Percentiles rank a stretch among this genome's conserved stretches.
phyloP scores from a whole-genome alignment of 805 yeast genomes.

The Teunomyces lycoperdinae region DNA sequence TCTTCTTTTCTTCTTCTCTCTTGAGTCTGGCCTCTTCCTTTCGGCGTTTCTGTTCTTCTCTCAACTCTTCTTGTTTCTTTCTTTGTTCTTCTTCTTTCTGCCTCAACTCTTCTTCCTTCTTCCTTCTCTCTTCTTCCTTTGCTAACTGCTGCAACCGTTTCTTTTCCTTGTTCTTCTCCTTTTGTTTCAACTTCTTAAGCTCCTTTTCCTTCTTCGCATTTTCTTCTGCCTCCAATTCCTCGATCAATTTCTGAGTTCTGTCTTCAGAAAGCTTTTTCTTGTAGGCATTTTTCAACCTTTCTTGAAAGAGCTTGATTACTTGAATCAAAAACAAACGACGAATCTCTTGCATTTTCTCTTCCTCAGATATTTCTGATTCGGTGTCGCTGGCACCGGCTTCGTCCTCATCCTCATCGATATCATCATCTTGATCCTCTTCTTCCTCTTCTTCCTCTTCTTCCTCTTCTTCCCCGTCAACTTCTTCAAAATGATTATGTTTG shows the following conservation, averaged over 20 bases:
- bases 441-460: conserved; percentile 7
- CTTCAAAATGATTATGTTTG: conserved; percentile 41
- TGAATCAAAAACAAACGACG: conserved; percentile 77
- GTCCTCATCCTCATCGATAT: conserved; percentile 36
- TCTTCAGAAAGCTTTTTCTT: conserved; percentile 81
- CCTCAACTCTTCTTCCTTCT: conserved; percentile 52
- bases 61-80: conserved; percentile 31
- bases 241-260: conserved; percentile 56
- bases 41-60: conserved; percentile 36
- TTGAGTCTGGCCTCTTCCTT: conserved; percentile 38
- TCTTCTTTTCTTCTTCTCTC: conserved; percentile 50
- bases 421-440: conserved; percentile 7
- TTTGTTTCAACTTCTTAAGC: conserved; percentile 60
- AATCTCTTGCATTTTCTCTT: conserved; percentile 70
- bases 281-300: conserved; percentile 69
- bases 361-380: conserved; percentile 44
- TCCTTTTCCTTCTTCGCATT: conserved; percentile 61
- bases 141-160: conserved; percentile 60
- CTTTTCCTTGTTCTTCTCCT: conserved; percentile 70
- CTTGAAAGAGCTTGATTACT: conserved; percentile 74
- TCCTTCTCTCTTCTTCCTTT: conserved; percentile 57
- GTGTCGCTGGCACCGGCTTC: conserved; percentile 39
- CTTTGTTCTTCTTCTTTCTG: conserved; percentile 30
- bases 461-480: conserved; percentile 24
- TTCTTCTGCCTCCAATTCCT: conserved; percentile 71